Percentiles rank a stretch among this genome's conserved stretches.
Evolutionary conservation across 2,329 filamentous ascomycete genomes (phyloP).

Genomic region (Diaporthe destruens): DNA sequence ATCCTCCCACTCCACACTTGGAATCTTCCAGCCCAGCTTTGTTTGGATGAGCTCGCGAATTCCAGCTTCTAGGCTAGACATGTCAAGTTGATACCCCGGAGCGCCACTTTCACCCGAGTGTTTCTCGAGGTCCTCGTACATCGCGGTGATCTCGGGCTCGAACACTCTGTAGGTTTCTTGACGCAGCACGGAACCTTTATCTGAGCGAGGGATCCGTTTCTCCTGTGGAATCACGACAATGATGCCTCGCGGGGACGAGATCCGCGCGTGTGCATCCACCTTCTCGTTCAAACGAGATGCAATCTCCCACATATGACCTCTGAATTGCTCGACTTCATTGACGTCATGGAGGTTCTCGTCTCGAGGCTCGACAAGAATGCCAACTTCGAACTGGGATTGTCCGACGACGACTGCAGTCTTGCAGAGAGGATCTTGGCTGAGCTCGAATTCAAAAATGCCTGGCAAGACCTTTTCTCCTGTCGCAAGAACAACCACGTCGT

Average conservation of each 20-base stretch:
- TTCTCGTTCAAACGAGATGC: background rate
- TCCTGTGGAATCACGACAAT: background rate
- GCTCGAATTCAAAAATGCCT: background rate
- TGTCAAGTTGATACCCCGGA: background rate
- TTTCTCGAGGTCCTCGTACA: background rate
- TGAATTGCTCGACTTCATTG: background rate
- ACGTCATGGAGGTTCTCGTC: background rate
- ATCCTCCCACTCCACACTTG: slow-evolving; percentile 7
- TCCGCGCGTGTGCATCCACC: background rate
- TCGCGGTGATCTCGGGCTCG: background rate
- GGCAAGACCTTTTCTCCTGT: slow-evolving; percentile 17
- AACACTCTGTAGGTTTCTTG: background rate
- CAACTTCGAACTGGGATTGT: slow-evolving; percentile 5
- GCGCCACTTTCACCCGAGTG: background rate
- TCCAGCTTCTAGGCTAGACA: background rate
- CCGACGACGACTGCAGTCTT: slow-evolving; percentile 1
- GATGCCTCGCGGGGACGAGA: background rate
- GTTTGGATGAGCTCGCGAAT: background rate
- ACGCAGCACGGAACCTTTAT: slow-evolving; percentile 5
- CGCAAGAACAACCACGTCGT: slow-evolving; percentile 5
- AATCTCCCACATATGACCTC: background rate
- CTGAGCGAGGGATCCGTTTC: background rate
- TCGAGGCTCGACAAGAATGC: background rate
- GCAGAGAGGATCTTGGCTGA: background rate
- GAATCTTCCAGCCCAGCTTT: slow-evolving; percentile 1